Evolutionary conservation across 257 asterid genomes (phyloP).

Genomic region (Solanum gandarillasii): DNA sequence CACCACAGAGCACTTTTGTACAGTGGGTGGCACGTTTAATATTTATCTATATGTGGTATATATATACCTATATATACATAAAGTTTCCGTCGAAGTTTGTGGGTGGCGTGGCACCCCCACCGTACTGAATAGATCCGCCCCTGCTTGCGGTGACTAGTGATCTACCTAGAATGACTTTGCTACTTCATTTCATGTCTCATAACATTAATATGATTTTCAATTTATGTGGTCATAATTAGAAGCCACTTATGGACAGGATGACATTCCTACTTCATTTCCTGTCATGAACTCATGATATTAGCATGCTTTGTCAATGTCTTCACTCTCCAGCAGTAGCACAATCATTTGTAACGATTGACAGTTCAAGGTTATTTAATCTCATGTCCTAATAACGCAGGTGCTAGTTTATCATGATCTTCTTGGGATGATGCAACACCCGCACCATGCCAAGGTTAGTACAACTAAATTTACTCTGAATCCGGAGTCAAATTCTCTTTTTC

Average conservation of each 20-base stretch:
- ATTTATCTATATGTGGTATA: too few species aligned
- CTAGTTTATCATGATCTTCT: slow-evolving; percentile 88
- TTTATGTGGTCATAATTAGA: neutral
- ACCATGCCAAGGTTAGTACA: slow-evolving; percentile 73
- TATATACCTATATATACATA: too few species aligned
- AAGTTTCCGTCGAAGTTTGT: too few species aligned
- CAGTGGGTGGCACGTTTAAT: too few species aligned
- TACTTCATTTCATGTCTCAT: neutral
- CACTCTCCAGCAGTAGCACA: neutral
- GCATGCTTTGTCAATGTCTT: neutral
- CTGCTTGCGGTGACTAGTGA: neutral
- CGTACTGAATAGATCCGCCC: too few species aligned
- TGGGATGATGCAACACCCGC: slow-evolving; percentile 90
- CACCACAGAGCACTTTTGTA: too few species aligned
- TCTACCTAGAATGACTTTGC: neutral
- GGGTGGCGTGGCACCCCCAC: too few species aligned
- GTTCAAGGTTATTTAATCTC: neutral
- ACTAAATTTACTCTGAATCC: neutral
- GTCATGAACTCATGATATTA: neutral
- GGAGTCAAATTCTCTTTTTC: neutral
- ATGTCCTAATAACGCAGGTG: slow-evolving; percentile 35
- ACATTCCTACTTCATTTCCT: neutral
- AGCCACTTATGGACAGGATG: neutral
- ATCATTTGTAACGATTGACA: neutral
- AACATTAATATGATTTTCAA: neutral